These are phyloP conservation scores for Shiraia bambusicola DNA, from an alignment of 2,329 filamentous ascomycete genomes.

Conservation along the genomic window DNA sequence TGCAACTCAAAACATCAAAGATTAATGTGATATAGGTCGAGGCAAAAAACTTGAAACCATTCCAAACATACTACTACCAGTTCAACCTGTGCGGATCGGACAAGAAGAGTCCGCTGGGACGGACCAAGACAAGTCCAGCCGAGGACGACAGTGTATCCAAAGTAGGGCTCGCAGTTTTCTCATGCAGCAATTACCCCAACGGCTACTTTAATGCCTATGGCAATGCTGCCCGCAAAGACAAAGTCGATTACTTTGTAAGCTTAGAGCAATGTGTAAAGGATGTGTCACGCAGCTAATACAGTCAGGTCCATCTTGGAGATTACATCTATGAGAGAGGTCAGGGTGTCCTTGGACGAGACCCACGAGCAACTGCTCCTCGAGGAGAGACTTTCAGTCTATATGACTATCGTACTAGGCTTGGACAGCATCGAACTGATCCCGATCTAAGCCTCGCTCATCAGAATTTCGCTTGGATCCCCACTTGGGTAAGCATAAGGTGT, in stretches of 20 bases:
- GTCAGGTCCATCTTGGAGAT: constrained; percentile 46
- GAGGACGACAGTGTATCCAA: constrained; percentile 58
- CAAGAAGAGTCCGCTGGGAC: constrained; percentile 62
- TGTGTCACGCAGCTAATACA: constrained; percentile 17
- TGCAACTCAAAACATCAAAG: background rate
- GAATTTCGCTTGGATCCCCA: constrained; percentile 47
- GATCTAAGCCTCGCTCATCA: constrained; percentile 46
- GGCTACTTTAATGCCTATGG: constrained; percentile 55
- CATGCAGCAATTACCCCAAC: constrained; percentile 59
- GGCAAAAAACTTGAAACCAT: constrained; percentile 62
- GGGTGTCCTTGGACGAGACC: constrained; percentile 27
- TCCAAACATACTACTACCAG: constrained; percentile 69
- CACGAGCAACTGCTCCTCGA: constrained; percentile 31
- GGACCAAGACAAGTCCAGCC: constrained; percentile 69
- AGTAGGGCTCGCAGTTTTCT: constrained; percentile 68
- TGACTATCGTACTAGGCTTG: constrained; percentile 47
- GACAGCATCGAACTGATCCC: constrained; percentile 44
- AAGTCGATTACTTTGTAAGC: constrained; percentile 59
- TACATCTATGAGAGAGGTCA: constrained; percentile 47
- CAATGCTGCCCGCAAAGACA: constrained; percentile 41
- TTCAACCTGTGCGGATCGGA: constrained; percentile 67
- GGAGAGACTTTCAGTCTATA: constrained; percentile 46
- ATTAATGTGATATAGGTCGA: constrained; percentile 55
- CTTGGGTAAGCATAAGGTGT: constrained; percentile 40
- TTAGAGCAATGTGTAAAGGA: background rate